These are phyloP conservation scores for Acanthamoeba triangularis DNA, from an alignment of 208 protist genomes.

Conservation along the genomic window DNA sequence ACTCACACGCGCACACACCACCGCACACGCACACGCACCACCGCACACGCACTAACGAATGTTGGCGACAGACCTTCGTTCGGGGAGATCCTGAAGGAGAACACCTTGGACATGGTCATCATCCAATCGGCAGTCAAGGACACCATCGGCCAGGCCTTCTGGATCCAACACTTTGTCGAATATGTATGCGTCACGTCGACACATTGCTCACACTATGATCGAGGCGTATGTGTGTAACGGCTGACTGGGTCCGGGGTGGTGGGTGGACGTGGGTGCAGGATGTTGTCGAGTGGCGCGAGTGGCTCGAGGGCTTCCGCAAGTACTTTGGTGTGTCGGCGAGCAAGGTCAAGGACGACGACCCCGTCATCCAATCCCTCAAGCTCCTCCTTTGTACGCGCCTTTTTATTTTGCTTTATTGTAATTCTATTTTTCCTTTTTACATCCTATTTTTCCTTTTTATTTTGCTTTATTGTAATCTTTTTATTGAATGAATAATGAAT, in stretches of 20 bases:
- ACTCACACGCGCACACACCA: not conserved
- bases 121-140: constrained; percentile 65
- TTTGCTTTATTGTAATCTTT: not conserved
- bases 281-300: constrained; percentile 30
- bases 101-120: constrained; percentile 27
- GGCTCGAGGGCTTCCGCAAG: constrained; percentile 5
- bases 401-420: no score
- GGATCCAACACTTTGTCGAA: constrained; percentile 68
- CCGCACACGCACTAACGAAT: not conserved
- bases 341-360: not conserved
- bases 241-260: no score
- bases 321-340: not conserved
- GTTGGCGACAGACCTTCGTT: not conserved
- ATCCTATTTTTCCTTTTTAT: not conserved
- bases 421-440: no score
- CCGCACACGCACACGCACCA: no score
- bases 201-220: no score
- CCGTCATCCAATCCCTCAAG: constrained; percentile 33
- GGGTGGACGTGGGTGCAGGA: constrained; percentile 53
- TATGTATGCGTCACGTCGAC: not conserved
- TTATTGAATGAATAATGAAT: no score
- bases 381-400: constrained; percentile 13
- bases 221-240: no score
- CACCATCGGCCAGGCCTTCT: constrained; percentile 46
- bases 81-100: constrained; percentile 19